Evolutionary conservation across 2,329 filamentous ascomycete genomes (phyloP).

Genomic region (Pseudogymnoascus sp.): DNA sequence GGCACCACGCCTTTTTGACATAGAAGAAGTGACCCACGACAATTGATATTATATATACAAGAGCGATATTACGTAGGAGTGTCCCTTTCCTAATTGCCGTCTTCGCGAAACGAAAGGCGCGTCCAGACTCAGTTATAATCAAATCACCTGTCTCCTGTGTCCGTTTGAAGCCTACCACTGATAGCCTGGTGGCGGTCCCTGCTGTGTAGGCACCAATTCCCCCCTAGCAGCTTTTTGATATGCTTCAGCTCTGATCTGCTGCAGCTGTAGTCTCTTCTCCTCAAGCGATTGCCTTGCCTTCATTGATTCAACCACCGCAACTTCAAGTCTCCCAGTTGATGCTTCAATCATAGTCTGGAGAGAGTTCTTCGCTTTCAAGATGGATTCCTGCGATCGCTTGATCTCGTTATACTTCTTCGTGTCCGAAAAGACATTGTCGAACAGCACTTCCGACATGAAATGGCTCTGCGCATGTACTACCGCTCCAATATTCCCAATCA

Average conservation of each 20-base stretch:
- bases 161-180: background rate
- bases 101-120: background rate
- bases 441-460: constrained; percentile 45
- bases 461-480: constrained; percentile 39
- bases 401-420: constrained; percentile 47
- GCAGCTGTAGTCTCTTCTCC: constrained; percentile 33
- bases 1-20: background rate
- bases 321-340: constrained; percentile 27
- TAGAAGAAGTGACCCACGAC: background rate
- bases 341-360: constrained; percentile 29
- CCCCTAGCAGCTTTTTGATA: constrained; percentile 31
- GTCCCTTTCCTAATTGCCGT: background rate
- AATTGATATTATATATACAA: background rate
- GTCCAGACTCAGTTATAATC: background rate
- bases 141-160: background rate
- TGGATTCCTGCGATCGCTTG: constrained; percentile 35
- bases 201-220: background rate
- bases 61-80: background rate
- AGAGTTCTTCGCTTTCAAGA: constrained; percentile 30
- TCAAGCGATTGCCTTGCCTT: constrained; percentile 30
- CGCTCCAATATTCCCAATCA: constrained; percentile 32
- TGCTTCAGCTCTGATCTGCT: constrained; percentile 38
- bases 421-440: constrained; percentile 48
- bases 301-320: constrained; percentile 25
- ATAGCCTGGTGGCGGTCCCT: background rate